Percentiles rank a stretch among this genome's conserved stretches.
These are phyloP conservation scores for Pachysandra terminalis DNA, from an alignment of 164 flowering plant species.

Conservation along the genomic window DNA sequence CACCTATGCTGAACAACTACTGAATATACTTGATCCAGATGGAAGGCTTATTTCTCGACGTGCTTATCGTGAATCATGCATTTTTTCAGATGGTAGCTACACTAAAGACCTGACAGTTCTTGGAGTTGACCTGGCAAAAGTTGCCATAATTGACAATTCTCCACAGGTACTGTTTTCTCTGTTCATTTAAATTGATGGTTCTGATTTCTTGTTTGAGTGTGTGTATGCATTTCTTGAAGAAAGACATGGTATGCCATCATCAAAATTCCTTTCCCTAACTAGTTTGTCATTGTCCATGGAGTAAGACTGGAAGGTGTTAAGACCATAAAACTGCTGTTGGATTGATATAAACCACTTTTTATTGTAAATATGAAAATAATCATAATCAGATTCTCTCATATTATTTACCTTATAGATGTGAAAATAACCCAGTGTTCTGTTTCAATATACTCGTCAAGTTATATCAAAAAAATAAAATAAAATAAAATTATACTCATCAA, in stretches of 20 bases:
- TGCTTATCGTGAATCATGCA: slow-evolving; percentile 91
- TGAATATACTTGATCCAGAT: slow-evolving; percentile 82
- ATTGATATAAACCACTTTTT: too few relatives aligned
- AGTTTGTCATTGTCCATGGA: too few relatives aligned
- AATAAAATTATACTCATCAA: background rate
- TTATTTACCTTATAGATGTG: background rate
- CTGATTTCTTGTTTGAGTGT: too few relatives aligned
- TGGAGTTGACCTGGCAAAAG: slow-evolving; percentile 94
- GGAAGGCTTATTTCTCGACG: slow-evolving; percentile 69
- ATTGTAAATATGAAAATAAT: too few relatives aligned
- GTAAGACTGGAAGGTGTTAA: too few relatives aligned
- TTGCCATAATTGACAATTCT: slow-evolving; percentile 86
- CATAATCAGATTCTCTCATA: too few relatives aligned
- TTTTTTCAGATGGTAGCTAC: slow-evolving; percentile 77
- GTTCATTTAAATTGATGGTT: background rate
- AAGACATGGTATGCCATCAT: background rate
- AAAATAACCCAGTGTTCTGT: background rate
- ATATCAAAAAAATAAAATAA: too few relatives aligned
- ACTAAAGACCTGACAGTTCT: slow-evolving; percentile 90
- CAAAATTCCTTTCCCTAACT: too few relatives aligned
- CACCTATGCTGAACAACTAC: slow-evolving; percentile 81
- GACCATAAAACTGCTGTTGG: too few relatives aligned
- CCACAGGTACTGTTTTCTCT: slow-evolving; percentile 70
- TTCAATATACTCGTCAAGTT: too few relatives aligned
- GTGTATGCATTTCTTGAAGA: background rate